Evolutionary conservation across 768 basidiomycete genomes (phyloP).

Genomic region (Roridomyces roridus): DNA sequence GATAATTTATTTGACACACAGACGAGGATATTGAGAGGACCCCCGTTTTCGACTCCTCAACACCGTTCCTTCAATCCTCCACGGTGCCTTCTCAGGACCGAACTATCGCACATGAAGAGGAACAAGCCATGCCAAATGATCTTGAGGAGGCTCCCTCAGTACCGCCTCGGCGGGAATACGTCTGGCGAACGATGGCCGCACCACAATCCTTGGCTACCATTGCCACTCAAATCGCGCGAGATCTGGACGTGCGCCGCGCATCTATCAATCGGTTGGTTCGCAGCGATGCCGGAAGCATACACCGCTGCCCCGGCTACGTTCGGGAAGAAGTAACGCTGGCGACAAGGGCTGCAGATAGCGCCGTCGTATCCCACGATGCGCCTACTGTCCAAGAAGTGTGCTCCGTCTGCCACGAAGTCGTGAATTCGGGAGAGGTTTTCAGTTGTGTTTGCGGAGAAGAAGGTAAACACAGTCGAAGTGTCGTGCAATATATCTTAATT

Average conservation of each 20-base stretch:
- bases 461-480: not conserved
- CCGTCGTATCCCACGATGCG: no score
- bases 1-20: no score
- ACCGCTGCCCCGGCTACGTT: no score
- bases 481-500: not conserved
- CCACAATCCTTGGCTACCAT: not conserved
- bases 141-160: not conserved
- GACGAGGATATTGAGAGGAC: not conserved
- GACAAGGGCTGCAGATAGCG: no score
- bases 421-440: not conserved
- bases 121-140: no score
- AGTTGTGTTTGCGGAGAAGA: not conserved
- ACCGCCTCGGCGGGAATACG: no score
- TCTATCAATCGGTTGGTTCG: not conserved
- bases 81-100: no score
- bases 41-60: not conserved
- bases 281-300: not conserved
- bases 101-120: not conserved
- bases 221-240: not conserved
- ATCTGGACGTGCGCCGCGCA: not conserved
- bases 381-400: not conserved
- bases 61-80: not conserved
- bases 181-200: not conserved
- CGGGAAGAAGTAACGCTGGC: no score
- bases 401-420: conserved; percentile 3